phyloP scores from a whole-genome alignment of 495 filamentous ascomycete genomes.

The Hypoxylon lienhwacheense region DNA sequence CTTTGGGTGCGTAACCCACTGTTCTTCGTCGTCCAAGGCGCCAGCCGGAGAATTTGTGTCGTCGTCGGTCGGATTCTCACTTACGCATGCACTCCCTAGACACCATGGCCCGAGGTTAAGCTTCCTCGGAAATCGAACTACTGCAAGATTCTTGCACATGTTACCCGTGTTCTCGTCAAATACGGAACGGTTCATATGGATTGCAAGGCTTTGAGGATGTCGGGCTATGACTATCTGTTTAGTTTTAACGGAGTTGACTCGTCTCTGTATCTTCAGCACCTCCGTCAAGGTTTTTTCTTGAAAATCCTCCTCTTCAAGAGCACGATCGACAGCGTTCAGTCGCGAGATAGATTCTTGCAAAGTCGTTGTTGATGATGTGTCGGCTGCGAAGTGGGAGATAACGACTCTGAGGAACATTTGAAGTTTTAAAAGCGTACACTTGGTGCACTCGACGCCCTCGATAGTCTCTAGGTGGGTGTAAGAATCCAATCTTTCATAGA shows the following conservation, averaged over 20 bases:
- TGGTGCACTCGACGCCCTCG: constrained; percentile 84
- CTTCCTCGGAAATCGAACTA: constrained; percentile 69
- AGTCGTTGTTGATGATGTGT: constrained; percentile 19
- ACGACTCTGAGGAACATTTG: constrained; percentile 44
- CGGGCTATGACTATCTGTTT: constrained; percentile 84
- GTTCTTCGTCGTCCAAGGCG: constrained; percentile 51
- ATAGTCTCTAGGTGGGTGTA: constrained; percentile 85
- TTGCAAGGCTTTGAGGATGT: constrained; percentile 72
- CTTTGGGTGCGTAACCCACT: constrained; percentile 66
- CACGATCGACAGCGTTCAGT: constrained; percentile 63
- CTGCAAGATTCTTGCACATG: constrained; percentile 79
- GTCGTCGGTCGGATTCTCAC: constrained; percentile 16
- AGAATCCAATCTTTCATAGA: constrained; percentile 78
- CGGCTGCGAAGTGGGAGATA: constrained; percentile 32
- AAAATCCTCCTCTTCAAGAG: constrained; percentile 78
- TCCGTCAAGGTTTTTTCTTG: constrained; percentile 71
- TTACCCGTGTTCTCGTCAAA: constrained; percentile 80
- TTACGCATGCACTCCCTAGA: constrained; percentile 56
- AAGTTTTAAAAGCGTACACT: constrained; percentile 73
- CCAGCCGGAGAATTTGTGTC: constrained; percentile 12
- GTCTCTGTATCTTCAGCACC: constrained; percentile 73
- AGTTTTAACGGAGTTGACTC: constrained; percentile 76
- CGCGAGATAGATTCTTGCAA: constrained; percentile 45
- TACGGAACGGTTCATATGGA: constrained; percentile 89
- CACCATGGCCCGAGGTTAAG: constrained; percentile 81